phyloP scores from a whole-genome alignment of 2,329 filamentous ascomycete genomes.

The Fusarium sp. region DNA sequence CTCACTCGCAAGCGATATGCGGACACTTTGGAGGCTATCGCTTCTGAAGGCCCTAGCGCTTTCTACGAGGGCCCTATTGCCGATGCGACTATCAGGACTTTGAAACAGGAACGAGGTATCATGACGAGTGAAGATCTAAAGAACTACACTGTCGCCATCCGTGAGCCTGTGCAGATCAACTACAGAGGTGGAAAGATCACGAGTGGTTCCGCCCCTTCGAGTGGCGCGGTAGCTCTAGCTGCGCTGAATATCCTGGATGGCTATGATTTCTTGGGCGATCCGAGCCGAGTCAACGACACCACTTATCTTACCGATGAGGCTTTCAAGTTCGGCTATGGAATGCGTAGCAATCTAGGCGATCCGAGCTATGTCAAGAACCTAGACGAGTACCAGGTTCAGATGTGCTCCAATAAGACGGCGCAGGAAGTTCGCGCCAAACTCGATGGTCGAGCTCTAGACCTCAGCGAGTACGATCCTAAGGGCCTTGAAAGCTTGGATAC shows the following conservation, averaged over 20 bases:
- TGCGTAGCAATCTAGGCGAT: constrained; percentile 80
- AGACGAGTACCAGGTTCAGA: constrained; percentile 70
- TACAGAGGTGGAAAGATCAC: constrained; percentile 80
- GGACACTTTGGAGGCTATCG: constrained; percentile 78
- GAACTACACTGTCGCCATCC: constrained; percentile 77
- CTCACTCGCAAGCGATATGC: constrained; percentile 83
- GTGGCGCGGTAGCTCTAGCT: constrained; percentile 79
- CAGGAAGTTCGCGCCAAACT: constrained; percentile 65
- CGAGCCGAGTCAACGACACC: constrained; percentile 68
- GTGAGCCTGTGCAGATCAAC: constrained; percentile 71
- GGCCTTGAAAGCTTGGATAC: constrained; percentile 67
- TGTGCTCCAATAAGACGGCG: constrained; percentile 73
- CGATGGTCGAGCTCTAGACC: constrained; percentile 57
- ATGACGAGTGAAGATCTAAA: constrained; percentile 81
- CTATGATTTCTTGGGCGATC: constrained; percentile 74
- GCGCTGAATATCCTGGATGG: constrained; percentile 81
- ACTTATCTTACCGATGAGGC: constrained; percentile 88
- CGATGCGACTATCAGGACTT: constrained; percentile 74
- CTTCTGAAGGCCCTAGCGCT: constrained; percentile 72
- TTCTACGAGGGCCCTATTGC: constrained; percentile 80
- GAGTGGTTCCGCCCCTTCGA: constrained; percentile 76
- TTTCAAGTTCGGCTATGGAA: constrained; percentile 83
- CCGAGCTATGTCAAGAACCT: constrained; percentile 75
- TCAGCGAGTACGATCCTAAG: constrained; percentile 60
- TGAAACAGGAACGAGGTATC: constrained; percentile 75